Evolutionary conservation across 306 rosid species (phyloP).

Genomic region (Gynostemma pentaphyllum): DNA sequence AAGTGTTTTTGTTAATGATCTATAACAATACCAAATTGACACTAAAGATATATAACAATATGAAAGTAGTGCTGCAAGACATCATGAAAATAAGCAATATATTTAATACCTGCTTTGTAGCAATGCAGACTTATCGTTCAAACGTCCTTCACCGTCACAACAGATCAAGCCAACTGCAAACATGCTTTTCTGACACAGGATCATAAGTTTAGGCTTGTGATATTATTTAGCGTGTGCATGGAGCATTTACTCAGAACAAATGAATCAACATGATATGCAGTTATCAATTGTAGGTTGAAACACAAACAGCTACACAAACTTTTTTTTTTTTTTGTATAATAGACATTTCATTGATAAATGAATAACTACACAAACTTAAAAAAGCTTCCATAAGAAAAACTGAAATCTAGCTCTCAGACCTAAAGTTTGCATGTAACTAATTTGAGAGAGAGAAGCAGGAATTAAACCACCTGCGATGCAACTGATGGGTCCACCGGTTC

Average conservation of each 20-base stretch:
- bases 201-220: slow-evolving; percentile 16
- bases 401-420: background rate
- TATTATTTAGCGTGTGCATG: background rate
- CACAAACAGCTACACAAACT: background rate
- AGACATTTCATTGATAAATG: too few relatives aligned
- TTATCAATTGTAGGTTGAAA: background rate
- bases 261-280: background rate
- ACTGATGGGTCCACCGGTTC: slow-evolving; percentile 81
- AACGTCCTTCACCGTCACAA: slow-evolving; percentile 86
- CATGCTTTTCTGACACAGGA: slow-evolving; percentile 59
- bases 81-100: background rate
- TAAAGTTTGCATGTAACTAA: background rate
- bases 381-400: too few relatives aligned
- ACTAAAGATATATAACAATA: too few relatives aligned
- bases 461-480: slow-evolving; percentile 67
- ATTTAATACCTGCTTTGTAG: slow-evolving; percentile 71
- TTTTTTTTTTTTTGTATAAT: too few relatives aligned
- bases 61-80: background rate
- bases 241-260: background rate
- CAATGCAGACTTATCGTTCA: slow-evolving; percentile 78
- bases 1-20: too few relatives aligned
- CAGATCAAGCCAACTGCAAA: slow-evolving; percentile 81
- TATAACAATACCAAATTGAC: too few relatives aligned
- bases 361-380: too few relatives aligned
- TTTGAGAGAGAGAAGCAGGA: slow-evolving; percentile 1